These are phyloP conservation scores for Rhytidhysteron rufulum DNA, from an alignment of 2,329 filamentous ascomycete genomes.

Conservation along the genomic window DNA sequence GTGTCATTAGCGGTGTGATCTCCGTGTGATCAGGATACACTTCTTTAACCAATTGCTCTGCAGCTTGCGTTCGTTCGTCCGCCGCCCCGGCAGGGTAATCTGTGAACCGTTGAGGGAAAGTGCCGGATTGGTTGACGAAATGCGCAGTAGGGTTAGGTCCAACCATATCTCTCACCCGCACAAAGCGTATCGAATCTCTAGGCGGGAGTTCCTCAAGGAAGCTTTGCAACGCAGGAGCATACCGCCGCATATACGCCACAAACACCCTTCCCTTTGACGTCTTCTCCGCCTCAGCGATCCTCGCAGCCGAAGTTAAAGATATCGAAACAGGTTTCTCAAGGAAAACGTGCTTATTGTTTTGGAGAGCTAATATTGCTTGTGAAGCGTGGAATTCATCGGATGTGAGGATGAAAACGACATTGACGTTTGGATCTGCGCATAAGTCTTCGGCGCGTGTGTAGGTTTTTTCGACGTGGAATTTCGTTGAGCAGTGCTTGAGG, in stretches of 20 bases:
- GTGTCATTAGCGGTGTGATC: constrained; percentile 21
- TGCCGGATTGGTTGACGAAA: constrained; percentile 49
- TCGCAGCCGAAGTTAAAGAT: constrained; percentile 42
- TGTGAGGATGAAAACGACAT: constrained; percentile 54
- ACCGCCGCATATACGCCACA: constrained; percentile 60
- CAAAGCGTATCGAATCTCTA: constrained; percentile 54
- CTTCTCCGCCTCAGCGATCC: constrained; percentile 50
- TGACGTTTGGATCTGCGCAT: constrained; percentile 41
- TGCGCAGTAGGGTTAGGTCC: constrained; percentile 52
- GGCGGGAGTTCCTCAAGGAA: constrained; percentile 51
- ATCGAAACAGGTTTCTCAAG: constrained; percentile 59
- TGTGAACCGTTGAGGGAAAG: constrained; percentile 41
- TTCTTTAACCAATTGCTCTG: constrained; percentile 28
- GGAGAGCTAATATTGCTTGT: constrained; percentile 50
- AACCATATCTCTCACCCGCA: constrained; percentile 48
- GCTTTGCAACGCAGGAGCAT: constrained; percentile 53
- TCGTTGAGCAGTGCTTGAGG: constrained; percentile 1
- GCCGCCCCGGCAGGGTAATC: constrained; percentile 36
- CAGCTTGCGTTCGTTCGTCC: constrained; percentile 14
- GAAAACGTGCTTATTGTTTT: constrained; percentile 54
- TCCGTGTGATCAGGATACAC: constrained; percentile 26
- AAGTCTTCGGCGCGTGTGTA: constrained; percentile 42
- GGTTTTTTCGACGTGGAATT: constrained; percentile 7
- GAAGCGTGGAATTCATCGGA: constrained; percentile 54
- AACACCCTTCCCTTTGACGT: constrained; percentile 46